Percentiles rank a stretch among this genome's conserved stretches.
These are phyloP conservation scores for Serendipita sp. DNA, from an alignment of 768 basidiomycete species.

Conservation along the genomic window DNA sequence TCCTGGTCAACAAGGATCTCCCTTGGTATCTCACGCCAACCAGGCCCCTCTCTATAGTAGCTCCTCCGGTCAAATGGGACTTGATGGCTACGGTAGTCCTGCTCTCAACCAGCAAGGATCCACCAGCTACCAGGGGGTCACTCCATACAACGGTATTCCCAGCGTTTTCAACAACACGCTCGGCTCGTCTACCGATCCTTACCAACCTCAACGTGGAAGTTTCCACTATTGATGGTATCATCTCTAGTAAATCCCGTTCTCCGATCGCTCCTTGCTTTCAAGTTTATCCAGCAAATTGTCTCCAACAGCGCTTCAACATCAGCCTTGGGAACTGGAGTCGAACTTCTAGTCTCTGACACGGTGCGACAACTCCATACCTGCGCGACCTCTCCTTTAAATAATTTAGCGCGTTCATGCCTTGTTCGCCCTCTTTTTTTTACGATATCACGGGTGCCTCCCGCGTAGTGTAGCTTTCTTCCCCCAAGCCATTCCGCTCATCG, in stretches of 20 bases:
- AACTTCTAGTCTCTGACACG: too few relatives aligned
- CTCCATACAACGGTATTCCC: not conserved
- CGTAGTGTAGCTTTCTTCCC: not conserved
- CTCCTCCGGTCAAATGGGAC: not conserved
- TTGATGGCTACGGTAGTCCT: not conserved
- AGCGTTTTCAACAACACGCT: conserved; percentile 1
- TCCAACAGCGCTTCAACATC: too few relatives aligned
- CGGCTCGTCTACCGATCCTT: not conserved
- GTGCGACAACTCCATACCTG: not conserved
- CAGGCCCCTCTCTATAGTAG: not conserved
- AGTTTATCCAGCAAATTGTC: too few relatives aligned
- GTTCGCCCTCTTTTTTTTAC: not conserved
- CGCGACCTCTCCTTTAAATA: not conserved
- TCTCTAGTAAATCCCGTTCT: too few relatives aligned
- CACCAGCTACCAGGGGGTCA: not conserved
- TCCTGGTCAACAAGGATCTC: not conserved
- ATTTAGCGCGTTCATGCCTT: not conserved
- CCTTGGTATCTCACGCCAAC: not conserved
- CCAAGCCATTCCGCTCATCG: not conserved
- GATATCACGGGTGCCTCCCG: not conserved
- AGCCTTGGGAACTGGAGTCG: too few relatives aligned
- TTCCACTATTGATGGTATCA: not conserved
- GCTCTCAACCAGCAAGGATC: not conserved
- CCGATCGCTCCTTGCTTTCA: too few relatives aligned
- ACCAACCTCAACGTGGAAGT: not conserved